Percentiles rank a stretch among this genome's conserved stretches.
These are phyloP conservation scores for Fusarium equiseti DNA, from an alignment of 2,329 filamentous ascomycete genomes.

Conservation along the genomic window DNA sequence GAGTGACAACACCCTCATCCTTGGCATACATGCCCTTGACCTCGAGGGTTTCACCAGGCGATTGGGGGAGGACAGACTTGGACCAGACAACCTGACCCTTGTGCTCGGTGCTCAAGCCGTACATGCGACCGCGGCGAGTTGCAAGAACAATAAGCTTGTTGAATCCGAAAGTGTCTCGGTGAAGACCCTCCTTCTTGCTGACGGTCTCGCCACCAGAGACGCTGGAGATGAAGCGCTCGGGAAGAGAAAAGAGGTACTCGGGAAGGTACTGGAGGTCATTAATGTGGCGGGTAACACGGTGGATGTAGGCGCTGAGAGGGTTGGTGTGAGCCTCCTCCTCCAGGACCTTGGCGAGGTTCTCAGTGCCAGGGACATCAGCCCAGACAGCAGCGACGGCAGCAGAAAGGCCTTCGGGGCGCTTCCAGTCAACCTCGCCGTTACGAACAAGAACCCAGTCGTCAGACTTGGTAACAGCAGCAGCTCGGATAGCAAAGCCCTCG, in stretches of 20 bases:
- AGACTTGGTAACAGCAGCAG: constrained; percentile 74
- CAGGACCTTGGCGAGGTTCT: constrained; percentile 82
- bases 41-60: constrained; percentile 69
- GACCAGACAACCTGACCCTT: constrained; percentile 83
- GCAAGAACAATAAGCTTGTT: constrained; percentile 86
- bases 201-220: constrained; percentile 68
- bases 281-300: constrained; percentile 85
- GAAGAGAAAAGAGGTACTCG: constrained; percentile 76
- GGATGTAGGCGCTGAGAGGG: constrained; percentile 83
- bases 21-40: constrained; percentile 76
- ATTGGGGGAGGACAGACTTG: constrained; percentile 70
- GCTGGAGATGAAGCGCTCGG: constrained; percentile 74
- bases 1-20: constrained; percentile 67
- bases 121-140: constrained; percentile 81
- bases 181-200: constrained; percentile 61
- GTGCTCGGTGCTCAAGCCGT: constrained; percentile 82
- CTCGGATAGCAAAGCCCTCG: constrained; percentile 80
- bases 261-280: constrained; percentile 83
- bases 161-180: constrained; percentile 85
- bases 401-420: constrained; percentile 83
- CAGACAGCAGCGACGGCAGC: constrained; percentile 83
- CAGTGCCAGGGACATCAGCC: constrained; percentile 79
- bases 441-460: constrained; percentile 86
- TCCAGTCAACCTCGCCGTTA: constrained; percentile 86
- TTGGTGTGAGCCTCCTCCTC: constrained; percentile 89